phyloP scores from a whole-genome alignment of 441 rosid genomes.

The Adansonia madagascariensis region DNA sequence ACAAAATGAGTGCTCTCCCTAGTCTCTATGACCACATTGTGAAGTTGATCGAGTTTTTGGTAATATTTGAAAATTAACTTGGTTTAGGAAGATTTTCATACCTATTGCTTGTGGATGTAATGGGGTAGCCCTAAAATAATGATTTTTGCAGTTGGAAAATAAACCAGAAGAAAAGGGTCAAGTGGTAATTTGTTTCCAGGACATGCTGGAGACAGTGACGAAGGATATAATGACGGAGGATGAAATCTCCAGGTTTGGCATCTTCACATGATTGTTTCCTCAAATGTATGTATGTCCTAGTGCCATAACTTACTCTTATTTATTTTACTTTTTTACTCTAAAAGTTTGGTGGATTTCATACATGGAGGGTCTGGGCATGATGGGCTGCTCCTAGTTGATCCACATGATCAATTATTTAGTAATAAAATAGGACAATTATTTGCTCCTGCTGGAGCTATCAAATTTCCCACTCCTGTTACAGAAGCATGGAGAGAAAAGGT shows the following conservation, averaged over 20 bases:
- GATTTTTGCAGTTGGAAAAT: constrained; percentile 65
- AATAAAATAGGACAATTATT: constrained; percentile 43
- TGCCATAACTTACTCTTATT: constrained; percentile 27
- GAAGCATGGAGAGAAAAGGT: constrained; percentile 99
- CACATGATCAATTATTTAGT: constrained; percentile 74
- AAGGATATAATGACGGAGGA: constrained; percentile 91
- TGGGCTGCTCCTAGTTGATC: constrained; percentile 48
- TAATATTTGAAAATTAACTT: constrained; percentile 37
- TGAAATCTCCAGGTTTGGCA: constrained; percentile 50
- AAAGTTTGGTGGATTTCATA: constrained; percentile 53
- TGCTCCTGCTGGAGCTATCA: constrained; percentile 93
- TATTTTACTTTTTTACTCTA: constrained; percentile 24
- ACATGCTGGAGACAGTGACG: constrained; percentile 96
- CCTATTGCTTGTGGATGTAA: constrained; percentile 9
- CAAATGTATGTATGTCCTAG: constrained; percentile 14
- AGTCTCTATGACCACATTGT: constrained; percentile 84
- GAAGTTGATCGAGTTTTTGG: constrained; percentile 84
- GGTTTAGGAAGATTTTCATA: neutral
- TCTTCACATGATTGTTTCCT: constrained; percentile 27
- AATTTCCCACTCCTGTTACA: constrained; percentile 68
- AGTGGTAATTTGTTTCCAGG: constrained; percentile 95
- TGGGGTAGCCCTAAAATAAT: constrained; percentile 20
- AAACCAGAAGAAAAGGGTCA: constrained; percentile 79
- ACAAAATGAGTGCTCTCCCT: constrained; percentile 92
- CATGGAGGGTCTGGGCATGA: constrained; percentile 79